phyloP scores from a whole-genome alignment of 1,139 yeast genomes.

The Taphrina confusa region DNA sequence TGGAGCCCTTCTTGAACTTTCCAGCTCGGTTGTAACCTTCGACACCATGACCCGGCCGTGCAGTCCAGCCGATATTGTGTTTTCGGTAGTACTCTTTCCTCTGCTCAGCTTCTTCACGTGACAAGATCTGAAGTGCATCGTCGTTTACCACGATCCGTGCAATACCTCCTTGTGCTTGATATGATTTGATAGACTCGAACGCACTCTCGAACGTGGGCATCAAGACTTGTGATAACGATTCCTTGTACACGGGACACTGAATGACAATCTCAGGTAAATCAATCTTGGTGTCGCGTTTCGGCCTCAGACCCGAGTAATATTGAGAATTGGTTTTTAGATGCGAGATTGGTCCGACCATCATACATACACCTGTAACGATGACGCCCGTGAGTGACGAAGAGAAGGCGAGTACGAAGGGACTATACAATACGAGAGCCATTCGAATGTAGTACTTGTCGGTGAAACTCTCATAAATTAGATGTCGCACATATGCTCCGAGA shows the following conservation, averaged over 20 bases:
- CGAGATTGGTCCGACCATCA: constrained; percentile 33
- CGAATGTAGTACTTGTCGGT: too few relatives aligned
- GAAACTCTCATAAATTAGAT: too few relatives aligned
- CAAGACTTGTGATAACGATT: constrained; percentile 33
- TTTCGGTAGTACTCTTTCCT: constrained; percentile 36
- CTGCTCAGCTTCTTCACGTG: constrained; percentile 10
- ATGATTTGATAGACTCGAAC: constrained; percentile 31
- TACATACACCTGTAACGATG: constrained; percentile 22
- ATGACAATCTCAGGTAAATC: constrained; percentile 34
- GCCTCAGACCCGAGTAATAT: constrained; percentile 27
- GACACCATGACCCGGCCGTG: constrained; percentile 37
- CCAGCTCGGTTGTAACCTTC: constrained; percentile 34
- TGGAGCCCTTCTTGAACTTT: constrained; percentile 25
- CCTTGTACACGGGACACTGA: too few relatives aligned
- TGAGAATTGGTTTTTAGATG: constrained; percentile 29
- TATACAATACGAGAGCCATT: too few relatives aligned
- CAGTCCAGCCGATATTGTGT: constrained; percentile 37
- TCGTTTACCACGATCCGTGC: constrained; percentile 35
- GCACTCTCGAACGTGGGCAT: constrained; percentile 33
- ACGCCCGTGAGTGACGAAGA: too few relatives aligned
- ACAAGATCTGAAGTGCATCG: constrained; percentile 35
- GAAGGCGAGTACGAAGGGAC: too few relatives aligned
- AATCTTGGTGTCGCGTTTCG: constrained; percentile 22
- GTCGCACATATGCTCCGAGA: too few relatives aligned
- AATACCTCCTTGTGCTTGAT: constrained; percentile 36